Conservation (phyloP, 306 rosid species). For the Castanospermum australe region DNA sequence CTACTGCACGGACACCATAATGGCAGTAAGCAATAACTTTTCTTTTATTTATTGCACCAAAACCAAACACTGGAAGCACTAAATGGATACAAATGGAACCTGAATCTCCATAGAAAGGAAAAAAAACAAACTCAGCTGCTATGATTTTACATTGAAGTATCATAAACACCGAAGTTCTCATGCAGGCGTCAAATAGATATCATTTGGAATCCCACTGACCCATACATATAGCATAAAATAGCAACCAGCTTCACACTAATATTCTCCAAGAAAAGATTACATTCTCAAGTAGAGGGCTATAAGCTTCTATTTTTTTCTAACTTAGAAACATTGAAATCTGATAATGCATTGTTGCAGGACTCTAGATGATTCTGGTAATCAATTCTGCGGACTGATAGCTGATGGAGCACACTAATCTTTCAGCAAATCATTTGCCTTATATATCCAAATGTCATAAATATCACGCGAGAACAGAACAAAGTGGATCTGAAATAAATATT, state of each 20-base stretch:
- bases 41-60: no score
- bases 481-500: slow-evolving; percentile 51
- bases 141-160: neutral
- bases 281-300: neutral
- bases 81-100: neutral
- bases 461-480: slow-evolving; percentile 55
- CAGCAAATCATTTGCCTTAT: slow-evolving; percentile 54
- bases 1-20: no score
- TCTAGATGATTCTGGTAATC: slow-evolving; percentile 12
- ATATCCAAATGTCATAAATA: slow-evolving; percentile 51
- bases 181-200: neutral
- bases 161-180: neutral
- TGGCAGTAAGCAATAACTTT: neutral
- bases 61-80: neutral
- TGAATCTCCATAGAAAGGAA: neutral
- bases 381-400: neutral
- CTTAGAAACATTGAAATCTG: neutral
- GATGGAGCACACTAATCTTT: slow-evolving; percentile 23
- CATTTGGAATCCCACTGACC: neutral
- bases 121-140: neutral
- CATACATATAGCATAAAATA: neutral
- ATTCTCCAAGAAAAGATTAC: neutral
- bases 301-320: neutral
- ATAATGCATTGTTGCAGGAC: neutral
- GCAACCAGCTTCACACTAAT: neutral